These are phyloP conservation scores for Mortierella sp. DNA, from an alignment of 371 early-diverging fungal species.

Conservation along the genomic window DNA sequence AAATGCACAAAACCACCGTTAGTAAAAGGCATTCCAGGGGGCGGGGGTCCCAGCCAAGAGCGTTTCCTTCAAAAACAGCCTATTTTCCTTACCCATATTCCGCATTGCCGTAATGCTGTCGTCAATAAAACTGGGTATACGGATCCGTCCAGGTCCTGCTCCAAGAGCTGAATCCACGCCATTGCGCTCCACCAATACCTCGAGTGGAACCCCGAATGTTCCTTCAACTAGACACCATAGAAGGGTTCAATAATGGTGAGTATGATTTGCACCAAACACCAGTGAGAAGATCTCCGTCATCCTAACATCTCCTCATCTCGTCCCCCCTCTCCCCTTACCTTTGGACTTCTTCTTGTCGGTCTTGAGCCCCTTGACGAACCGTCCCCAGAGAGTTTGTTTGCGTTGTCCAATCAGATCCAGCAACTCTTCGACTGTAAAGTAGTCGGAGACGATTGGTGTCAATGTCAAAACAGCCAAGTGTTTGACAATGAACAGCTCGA, in stretches of 20 bases:
- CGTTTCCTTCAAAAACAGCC: too few species aligned
- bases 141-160: conserved; percentile 77
- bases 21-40: too few species aligned
- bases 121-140: conserved; percentile 90
- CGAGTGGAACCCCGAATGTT: conserved; percentile 93
- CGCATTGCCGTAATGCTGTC: conserved; percentile 80
- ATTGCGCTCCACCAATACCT: conserved; percentile 82
- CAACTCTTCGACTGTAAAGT: conserved; percentile 76
- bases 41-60: too few species aligned
- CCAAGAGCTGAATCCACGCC: conserved; percentile 88
- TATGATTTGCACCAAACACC: too few species aligned
- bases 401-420: conserved; percentile 77
- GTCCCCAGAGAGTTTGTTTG: conserved; percentile 79
- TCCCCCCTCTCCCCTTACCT: conserved; percentile 53
- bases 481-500: conserved; percentile 86
- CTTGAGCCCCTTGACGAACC: conserved; percentile 73
- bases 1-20: too few species aligned
- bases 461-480: conserved; percentile 86
- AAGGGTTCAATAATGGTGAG: too few species aligned
- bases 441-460: conserved; percentile 74
- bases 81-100: conserved; percentile 84
- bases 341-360: conserved; percentile 73
- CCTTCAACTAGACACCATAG: conserved; percentile 59
- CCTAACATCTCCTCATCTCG: too few species aligned
- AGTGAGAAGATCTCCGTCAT: too few species aligned